Base-by-base conservation (phyloP, 441 rosid species). In the Arabidopsis lyrata region DNA sequence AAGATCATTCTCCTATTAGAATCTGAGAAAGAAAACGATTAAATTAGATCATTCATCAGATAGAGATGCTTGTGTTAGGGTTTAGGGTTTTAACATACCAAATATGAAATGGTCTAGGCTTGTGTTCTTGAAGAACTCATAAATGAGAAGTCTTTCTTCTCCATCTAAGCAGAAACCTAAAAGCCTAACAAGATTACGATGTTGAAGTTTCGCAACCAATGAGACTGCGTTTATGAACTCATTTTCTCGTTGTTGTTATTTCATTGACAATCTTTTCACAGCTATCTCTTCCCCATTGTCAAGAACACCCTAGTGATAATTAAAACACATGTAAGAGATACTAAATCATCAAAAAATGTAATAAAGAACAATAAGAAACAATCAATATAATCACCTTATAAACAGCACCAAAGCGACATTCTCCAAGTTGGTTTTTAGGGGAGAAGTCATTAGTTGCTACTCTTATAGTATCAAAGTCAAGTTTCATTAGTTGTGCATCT, bases 151-250 rank as follows among this genome's bases (percentile, higher is more conserved):
- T 45, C 74, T 72, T 70, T 84, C 90, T 38, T 81, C 74, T 72
- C 72, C 76, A 13, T 81, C 42, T 6, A 76, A 69, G 78, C 87
- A 81, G 54, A 78, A 77, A 48, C 90, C 86, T 16, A 84, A 49
- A 13, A 86, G 85, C 65, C 66, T 66, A 2, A 83, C 87, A n/a
- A 86, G 86, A 70, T 86, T 87, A 29, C 80, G 76, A 58, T 80
- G 87, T 36, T 84, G 86, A 72, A 87, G 83, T 49, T 73, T 84
- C 2, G 80, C 85, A 35, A 86, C 80, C 29, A 79, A 16, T 18
- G 75, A 68, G 31, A 81, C 81, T 78, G 78, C 83, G 15, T 81
- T 80, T 52, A 31, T 81, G 63, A 87, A 80, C 77, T 86, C 82
- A 39, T n/a, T n/a, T n/a, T n/a, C n/a, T n/a, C n/a, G n/a, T n/a